Evolutionary conservation across 106 monocot genomes (phyloP), one percentile per base, ranked within the genome.

Genomic region (Triglochin maritima): DNA sequence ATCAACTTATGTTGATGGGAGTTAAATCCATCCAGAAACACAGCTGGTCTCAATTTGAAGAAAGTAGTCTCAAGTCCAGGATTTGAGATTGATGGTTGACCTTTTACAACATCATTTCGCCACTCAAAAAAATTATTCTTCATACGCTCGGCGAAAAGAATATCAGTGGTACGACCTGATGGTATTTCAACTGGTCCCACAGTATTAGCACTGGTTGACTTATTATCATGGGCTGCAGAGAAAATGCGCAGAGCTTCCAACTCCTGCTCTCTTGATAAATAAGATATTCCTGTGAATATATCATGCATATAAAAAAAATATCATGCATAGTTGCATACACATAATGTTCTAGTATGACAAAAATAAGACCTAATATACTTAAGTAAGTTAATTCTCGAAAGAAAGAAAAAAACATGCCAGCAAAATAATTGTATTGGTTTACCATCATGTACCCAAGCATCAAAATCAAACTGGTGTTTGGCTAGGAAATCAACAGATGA

Each of bases 211-310:
- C 69, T 53, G 66, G 9, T 13, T 12, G 60, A 60, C 54, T 64
- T 59, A 48, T 64, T 55, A 17, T 77, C 67, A 70, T 70, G 60
- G 49, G 51, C 59, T 16, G 62, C 63, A 58, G 59, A 69, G 45
- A 88, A 74, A 10, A 60, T 72, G 7, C 71, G 56, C 17, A 84
- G 66, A 65, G 83, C 88, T 72, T 82, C 83, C 75, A 58, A 59
- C 74, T 92, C 91, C 76, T 89, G 91, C 71, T 76, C 77, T 92
- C 78, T 92, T 75, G 98, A 98, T 80, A 98, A 79, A 84, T 91
- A 92, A 76, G 91, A 98, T 81, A 98, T 83, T 84, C 98, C 96
- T 96, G 81, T 79, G 72, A 64, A 64, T 46, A 60, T 5, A 12
- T 64, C 47, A 48, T 47, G 49, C 14, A 64, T 44, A 64, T 3